Evolutionary conservation across 2,329 filamentous ascomycete species (phyloP), one percentile per base, ranked within the genome.

Genomic region (Nakataea oryzae): DNA sequence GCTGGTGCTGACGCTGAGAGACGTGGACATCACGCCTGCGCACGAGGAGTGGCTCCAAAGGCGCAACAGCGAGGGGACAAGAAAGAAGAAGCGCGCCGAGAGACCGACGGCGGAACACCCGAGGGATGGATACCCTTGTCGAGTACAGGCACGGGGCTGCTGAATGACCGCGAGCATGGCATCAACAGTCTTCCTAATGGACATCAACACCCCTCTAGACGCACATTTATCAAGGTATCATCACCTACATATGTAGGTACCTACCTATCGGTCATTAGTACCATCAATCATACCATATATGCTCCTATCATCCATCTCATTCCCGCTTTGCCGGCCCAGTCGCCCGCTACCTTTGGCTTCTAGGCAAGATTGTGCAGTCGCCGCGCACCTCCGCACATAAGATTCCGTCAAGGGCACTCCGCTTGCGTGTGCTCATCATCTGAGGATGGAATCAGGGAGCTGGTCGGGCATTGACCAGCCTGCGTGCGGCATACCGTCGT

Each of bases 41-140:
- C 62, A 62, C 58, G 62, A 56, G 9, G 64, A 61, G 58, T 61
- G 63, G 70, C 71, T 73, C 56, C 67, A 30, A 64, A 65, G 21
- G 59, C 65, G 2, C 26, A 14, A 24, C 30, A 56, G n/a, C 6
- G 27, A 59, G 57, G 3, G 32, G 58, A n/a, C n/a, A 9, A 69
- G 67, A 0, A 67, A 66, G 13, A 70, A 68, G 14, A 67, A 67
- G 13, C 21, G 41, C 17, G 41, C 41, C 17, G 21, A 50, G 21
- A n/a, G 41, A n/a, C 41, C 41, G 41, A 50, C 41, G 21, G 41
- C 41, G 41, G 41, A 50, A n/a, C 21, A n/a, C 41, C 21, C 41
- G 21, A 50, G 41, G 2, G 21, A 50, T 3, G 41, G 41, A n/a
- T 50, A 50, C 21, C 41, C 41, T 50, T 50, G 41, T n/a, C 41